Conservation (phyloP, 148 eudicot species). For the Euryodendron excelsum region DNA sequence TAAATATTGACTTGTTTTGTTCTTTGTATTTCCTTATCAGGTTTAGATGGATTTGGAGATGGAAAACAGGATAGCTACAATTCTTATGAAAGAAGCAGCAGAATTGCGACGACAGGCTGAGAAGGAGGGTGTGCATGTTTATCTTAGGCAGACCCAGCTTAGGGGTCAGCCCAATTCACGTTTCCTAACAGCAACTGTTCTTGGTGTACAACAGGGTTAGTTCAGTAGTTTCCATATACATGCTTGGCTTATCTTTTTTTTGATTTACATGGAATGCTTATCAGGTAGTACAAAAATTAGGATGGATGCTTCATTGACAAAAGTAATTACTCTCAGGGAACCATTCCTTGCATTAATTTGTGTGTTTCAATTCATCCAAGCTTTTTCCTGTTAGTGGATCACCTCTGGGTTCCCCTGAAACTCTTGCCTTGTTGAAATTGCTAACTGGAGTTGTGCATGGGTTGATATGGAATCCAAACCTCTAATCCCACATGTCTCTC, state of each 20-base stretch:
- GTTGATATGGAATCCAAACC: background rate
- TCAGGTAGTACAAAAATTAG: background rate
- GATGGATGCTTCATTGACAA: no score
- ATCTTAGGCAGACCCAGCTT: constrained; percentile 61
- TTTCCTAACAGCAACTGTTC: constrained; percentile 78
- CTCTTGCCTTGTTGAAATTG: background rate
- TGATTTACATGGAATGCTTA: background rate
- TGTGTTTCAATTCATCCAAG: background rate
- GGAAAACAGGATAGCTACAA: no score
- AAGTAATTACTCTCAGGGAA: no score
- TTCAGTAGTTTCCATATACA: background rate
- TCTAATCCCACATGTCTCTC: background rate
- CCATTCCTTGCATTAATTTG: background rate
- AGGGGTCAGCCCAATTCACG: constrained; percentile 88
- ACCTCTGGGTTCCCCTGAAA: background rate
- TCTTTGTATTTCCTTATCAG: constrained; percentile 1
- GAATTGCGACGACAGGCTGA: constrained; percentile 77
- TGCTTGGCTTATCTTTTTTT: background rate
- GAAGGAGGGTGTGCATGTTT: constrained; percentile 70
- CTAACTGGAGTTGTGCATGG: background rate
- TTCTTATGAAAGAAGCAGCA: no score
- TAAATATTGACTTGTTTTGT: background rate
- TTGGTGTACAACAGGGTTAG: constrained; percentile 83
- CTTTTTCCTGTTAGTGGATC: background rate
- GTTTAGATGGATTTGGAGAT: constrained; percentile 69